A percentile compares a stretch with the other conserved stretches of the same genome.
Conservation (phyloP, 306 rosid species). For the Rubus idaeus region DNA sequence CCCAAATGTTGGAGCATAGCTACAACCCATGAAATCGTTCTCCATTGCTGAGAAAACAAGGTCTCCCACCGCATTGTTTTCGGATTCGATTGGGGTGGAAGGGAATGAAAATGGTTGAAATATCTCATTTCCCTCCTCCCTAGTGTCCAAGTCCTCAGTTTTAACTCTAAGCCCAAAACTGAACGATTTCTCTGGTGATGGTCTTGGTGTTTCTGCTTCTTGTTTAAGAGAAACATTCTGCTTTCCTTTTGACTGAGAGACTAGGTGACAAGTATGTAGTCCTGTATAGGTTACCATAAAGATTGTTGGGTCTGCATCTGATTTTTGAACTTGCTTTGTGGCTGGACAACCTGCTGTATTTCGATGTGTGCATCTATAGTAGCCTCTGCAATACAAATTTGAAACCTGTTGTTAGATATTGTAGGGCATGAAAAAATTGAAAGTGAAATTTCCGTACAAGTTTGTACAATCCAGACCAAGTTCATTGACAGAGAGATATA, state of each 20-base stretch:
- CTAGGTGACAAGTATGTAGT: slow-evolving; percentile 64
- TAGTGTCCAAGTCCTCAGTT: slow-evolving; percentile 39
- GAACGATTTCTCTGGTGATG: slow-evolving; percentile 16
- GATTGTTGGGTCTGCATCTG: slow-evolving; percentile 53
- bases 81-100: slow-evolving; percentile 38
- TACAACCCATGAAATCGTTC: slow-evolving; percentile 29
- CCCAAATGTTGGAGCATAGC: slow-evolving; percentile 31
- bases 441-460: background rate
- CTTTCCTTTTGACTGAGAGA: slow-evolving; percentile 31
- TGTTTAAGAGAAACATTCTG: slow-evolving; percentile 16
- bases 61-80: slow-evolving; percentile 31
- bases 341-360: slow-evolving; percentile 67
- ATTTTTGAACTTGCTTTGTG: slow-evolving; percentile 83
- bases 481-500: background rate
- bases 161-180: slow-evolving; percentile 42
- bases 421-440: background rate
- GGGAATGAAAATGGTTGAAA: slow-evolving; percentile 52
- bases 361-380: slow-evolving; percentile 78
- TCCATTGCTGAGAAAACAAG: slow-evolving; percentile 39
- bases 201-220: slow-evolving; percentile 29
- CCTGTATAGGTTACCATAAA: slow-evolving; percentile 56
- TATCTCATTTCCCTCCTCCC: slow-evolving; percentile 23
- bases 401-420: slow-evolving; percentile 24
- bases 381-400: slow-evolving; percentile 53
- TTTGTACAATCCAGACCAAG: background rate